Conservation (phyloP, 495 filamentous ascomycete species). For the Letharia columbiana region DNA sequence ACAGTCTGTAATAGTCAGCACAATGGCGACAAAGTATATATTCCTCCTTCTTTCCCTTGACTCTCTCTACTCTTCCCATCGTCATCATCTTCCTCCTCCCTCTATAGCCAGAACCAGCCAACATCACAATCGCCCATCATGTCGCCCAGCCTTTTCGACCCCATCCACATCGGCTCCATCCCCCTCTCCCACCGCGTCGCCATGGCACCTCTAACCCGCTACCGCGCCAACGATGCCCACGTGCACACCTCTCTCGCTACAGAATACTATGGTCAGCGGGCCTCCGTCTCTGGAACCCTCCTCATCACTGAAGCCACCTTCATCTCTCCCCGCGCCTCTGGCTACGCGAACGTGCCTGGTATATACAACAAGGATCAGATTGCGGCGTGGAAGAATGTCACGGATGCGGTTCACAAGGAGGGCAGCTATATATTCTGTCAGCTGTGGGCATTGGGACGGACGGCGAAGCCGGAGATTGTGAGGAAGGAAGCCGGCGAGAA, state of each 20-base stretch:
- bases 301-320: slow-evolving; percentile 59
- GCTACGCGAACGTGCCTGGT: slow-evolving; percentile 51
- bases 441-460: slow-evolving; percentile 61
- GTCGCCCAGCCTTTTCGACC: slow-evolving; percentile 40
- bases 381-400: slow-evolving; percentile 52
- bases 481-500: slow-evolving; percentile 29
- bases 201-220: slow-evolving; percentile 49
- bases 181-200: slow-evolving; percentile 46
- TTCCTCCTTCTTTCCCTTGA: background rate
- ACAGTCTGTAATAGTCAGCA: too few relatives aligned
- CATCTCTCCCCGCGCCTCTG: slow-evolving; percentile 46
- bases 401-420: slow-evolving; percentile 57
- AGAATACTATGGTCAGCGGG: slow-evolving; percentile 57
- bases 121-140: background rate
- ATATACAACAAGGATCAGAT: slow-evolving; percentile 57
- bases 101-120: background rate
- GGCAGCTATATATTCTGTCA: slow-evolving; percentile 57
- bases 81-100: background rate
- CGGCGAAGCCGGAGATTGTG: slow-evolving; percentile 36
- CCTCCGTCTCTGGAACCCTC: slow-evolving; percentile 50
- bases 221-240: slow-evolving; percentile 38
- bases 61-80: too few relatives aligned
- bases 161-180: slow-evolving; percentile 43
- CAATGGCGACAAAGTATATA: background rate
- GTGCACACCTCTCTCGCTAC: slow-evolving; percentile 37